These are phyloP conservation scores for Murraya koenigii DNA, from an alignment of 345 rosid species.

Conservation along the genomic window DNA sequence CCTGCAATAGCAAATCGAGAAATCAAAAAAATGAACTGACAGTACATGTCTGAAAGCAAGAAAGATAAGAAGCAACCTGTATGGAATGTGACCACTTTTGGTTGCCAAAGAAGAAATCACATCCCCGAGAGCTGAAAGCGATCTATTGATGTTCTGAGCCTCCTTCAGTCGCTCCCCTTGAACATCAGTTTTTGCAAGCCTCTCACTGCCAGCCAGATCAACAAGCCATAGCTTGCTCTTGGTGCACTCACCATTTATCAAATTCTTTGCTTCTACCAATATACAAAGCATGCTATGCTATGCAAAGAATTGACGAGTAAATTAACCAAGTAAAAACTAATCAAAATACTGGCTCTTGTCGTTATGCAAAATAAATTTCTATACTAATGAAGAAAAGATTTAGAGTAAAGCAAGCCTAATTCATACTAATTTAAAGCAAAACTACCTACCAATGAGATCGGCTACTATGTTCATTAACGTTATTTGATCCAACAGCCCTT, in stretches of 20 bases:
- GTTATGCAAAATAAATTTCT: background rate
- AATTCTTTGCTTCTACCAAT: conserved; percentile 44
- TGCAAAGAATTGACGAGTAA: background rate
- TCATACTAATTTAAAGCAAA: conserved; percentile 2
- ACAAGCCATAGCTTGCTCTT: conserved; percentile 49
- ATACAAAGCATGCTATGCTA: conserved; percentile 47
- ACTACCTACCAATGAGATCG: conserved; percentile 44
- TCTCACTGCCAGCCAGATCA: conserved; percentile 54
- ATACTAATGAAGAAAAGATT: background rate
- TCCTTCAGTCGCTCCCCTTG: conserved; percentile 49
- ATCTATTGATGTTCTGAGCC: conserved; percentile 45
- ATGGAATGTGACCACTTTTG: conserved; percentile 45
- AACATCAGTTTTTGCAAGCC: conserved; percentile 40
- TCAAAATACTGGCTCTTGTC: background rate
- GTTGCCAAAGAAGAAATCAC: conserved; percentile 41
- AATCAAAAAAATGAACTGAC: conserved; percentile 1
- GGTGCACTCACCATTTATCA: conserved; percentile 46
- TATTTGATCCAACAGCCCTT: conserved; percentile 53
- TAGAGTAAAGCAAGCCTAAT: background rate
- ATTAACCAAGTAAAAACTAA: background rate
- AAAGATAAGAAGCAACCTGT: conserved; percentile 19
- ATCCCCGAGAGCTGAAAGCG: conserved; percentile 47
- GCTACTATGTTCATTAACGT: conserved; percentile 52
- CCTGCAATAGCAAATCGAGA: conserved; percentile 18
- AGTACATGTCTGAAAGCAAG: background rate